Conservation (phyloP, 208 protist genomes). For the Leishmania arabica region DNA sequence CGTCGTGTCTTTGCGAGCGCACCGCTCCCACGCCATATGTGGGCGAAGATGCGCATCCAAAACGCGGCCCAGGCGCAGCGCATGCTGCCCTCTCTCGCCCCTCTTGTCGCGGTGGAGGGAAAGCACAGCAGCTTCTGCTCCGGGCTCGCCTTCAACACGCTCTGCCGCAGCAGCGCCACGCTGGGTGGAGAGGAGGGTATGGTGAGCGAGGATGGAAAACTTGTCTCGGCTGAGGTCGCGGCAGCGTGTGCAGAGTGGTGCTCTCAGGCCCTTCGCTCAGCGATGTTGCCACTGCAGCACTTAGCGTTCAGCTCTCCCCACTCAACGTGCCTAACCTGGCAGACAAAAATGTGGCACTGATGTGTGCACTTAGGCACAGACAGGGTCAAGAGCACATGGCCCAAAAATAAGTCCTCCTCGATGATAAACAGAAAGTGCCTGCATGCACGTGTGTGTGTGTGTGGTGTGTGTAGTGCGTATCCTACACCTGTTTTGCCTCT, state of each 20-base stretch:
- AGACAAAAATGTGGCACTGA: slow-evolving; percentile 22
- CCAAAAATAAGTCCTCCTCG: neutral
- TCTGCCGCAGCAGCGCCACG: slow-evolving; percentile 32
- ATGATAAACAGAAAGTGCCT: neutral
- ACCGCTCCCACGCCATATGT: slow-evolving; percentile 69
- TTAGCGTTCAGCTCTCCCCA: slow-evolving; percentile 6
- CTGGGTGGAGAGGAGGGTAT: slow-evolving; percentile 40
- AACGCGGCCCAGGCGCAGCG: slow-evolving; percentile 58
- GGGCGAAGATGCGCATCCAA: slow-evolving; percentile 69
- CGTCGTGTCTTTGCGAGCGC: slow-evolving; percentile 83
- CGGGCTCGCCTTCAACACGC: slow-evolving; percentile 39
- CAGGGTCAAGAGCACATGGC: neutral
- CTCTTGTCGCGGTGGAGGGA: slow-evolving; percentile 35
- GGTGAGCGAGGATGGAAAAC: slow-evolving; percentile 32
- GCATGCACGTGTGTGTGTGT: neutral
- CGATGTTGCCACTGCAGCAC: slow-evolving; percentile 32
- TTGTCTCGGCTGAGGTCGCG: slow-evolving; percentile 35
- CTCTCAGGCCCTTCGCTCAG: slow-evolving; percentile 24
- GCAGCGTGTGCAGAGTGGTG: slow-evolving; percentile 40
- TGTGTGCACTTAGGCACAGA: neutral
- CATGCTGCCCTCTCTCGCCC: slow-evolving; percentile 60
- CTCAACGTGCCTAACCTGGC: neutral
- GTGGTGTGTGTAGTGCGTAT: neutral
- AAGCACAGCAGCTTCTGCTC: slow-evolving; percentile 31
- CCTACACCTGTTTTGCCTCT: neutral